Base-by-base conservation (phyloP, 495 filamentous ascomycete species). In the Viridothelium virens region DNA sequence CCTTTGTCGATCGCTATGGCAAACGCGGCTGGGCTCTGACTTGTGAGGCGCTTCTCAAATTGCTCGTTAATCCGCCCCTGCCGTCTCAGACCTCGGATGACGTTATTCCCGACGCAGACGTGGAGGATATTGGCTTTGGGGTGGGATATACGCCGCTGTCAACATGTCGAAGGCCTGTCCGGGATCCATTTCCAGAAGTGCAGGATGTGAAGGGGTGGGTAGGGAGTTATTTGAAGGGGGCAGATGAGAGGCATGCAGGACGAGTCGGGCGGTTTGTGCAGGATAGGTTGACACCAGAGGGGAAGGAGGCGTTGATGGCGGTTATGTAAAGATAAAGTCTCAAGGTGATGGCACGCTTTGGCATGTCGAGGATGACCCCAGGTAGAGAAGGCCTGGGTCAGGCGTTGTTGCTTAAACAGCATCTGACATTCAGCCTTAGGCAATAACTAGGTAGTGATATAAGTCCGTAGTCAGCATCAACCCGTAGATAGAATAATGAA, bases 101-200 rank as follows among this genome's bases (percentile, higher is more conserved):
- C 64, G 73, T 87, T 33, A 85, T 92, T 69, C 81, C 83, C 16
- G 92, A 96, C 71, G 86, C 89, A 10, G 94, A 97, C 70, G 88
- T 94, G 56, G 94, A 98, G 69, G 93, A 98, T 74, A 85, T 96
- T 72, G 86, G 89, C 62, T 99, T 97, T 71, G 95, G 93, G 11
- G 86, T 96, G 53, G 91, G 91, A 1, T 99, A 95, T 77, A 97
- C 94, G 1, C 84, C 88, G 48, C 82, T 99, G 65, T 92, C 90
- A 74, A 97, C 94, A 1, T 91, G 92, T 76, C 89, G 88, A 74
- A 84, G 85, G 62, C 73, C 77, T 39, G 71, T 81, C 9, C 81
- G 80, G 64, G 92, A 96, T 73, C 86, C 89, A 25, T 96, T 87
- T 83, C 89, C 92, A 39, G 87, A 95, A 64, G 87, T 93, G 9